Conservation (phyloP, 768 basidiomycete genomes). For the Tricholomella constricta region DNA sequence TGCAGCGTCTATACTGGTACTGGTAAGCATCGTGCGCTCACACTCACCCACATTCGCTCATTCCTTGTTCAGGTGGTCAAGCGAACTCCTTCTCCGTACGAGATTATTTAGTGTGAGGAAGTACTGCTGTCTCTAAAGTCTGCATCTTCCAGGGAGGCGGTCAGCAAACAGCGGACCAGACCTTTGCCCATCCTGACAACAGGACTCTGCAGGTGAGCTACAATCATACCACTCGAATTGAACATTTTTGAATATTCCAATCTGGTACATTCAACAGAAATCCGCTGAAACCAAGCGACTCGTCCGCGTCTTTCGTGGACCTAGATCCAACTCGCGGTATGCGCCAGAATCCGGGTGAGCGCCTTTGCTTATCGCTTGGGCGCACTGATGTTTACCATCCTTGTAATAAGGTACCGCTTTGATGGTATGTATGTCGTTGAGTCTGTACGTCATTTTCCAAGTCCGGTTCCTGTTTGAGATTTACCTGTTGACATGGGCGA, state of each 20-base stretch:
- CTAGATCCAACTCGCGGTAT: slow-evolving; percentile 28
- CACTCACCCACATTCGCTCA: not conserved
- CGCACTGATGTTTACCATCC: not conserved
- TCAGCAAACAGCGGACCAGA: slow-evolving; percentile 33
- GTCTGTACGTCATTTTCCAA: slow-evolving; percentile 23
- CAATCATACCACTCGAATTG: not conserved
- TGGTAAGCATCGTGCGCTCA: slow-evolving; percentile 23
- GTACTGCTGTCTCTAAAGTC: not conserved
- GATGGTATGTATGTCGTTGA: slow-evolving; percentile 44
- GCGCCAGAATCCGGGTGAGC: slow-evolving; percentile 37
- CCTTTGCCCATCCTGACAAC: slow-evolving; percentile 36
- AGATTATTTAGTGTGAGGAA: not conserved
- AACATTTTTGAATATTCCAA: not conserved
- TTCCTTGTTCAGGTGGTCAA: slow-evolving; percentile 20
- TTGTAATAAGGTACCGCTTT: slow-evolving; percentile 41
- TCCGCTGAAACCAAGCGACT: slow-evolving; percentile 32
- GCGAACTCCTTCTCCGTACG: slow-evolving; percentile 19
- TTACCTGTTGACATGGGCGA: not conserved
- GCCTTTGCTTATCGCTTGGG: not conserved
- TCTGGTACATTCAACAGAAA: slow-evolving; percentile 21
- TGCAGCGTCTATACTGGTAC: slow-evolving; percentile 43
- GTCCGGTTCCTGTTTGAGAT: not conserved
- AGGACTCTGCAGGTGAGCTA: slow-evolving; percentile 30
- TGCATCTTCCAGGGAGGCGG: slow-evolving; percentile 17
- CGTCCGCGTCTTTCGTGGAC: slow-evolving; percentile 45